Percentiles rank a stretch among this genome's conserved stretches.
Evolutionary conservation across 2,329 filamentous ascomycete genomes (phyloP).

Genomic region (Alternaria hordeiaustralica): DNA sequence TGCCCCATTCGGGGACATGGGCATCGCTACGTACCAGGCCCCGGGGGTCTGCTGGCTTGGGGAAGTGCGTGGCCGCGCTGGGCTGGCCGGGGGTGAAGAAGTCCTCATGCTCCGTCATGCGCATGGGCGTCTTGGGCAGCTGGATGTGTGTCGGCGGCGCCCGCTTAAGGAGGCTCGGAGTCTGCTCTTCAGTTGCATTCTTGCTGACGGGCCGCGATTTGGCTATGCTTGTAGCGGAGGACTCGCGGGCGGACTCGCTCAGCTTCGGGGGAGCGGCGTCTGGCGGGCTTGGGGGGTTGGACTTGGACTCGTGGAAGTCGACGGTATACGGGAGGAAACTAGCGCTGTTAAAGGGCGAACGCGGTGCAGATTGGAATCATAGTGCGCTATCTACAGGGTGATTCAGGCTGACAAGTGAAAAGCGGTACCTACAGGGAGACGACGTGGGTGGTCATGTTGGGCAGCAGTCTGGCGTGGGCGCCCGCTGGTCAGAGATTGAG

Average conservation of each 20-base stretch:
- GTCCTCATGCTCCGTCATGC: slow-evolving; percentile 48
- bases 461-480: slow-evolving; percentile 13
- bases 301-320: slow-evolving; percentile 69
- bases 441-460: slow-evolving; percentile 64
- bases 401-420: not conserved
- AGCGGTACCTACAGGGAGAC: slow-evolving; percentile 61
- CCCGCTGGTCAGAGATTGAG: slow-evolving; percentile 6
- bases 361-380: not conserved
- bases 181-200: slow-evolving; percentile 29
- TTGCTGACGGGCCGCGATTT: slow-evolving; percentile 5
- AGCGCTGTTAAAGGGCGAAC: slow-evolving; percentile 20
- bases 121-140: slow-evolving; percentile 52
- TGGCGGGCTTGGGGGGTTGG: slow-evolving; percentile 47
- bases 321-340: slow-evolving; percentile 94
- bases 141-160: slow-evolving; percentile 31
- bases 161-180: slow-evolving; percentile 51
- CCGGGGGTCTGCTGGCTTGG: slow-evolving; percentile 55
- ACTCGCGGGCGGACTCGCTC: slow-evolving; percentile 55
- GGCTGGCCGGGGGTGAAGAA: slow-evolving; percentile 54
- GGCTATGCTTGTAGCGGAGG: slow-evolving; percentile 49
- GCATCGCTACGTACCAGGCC: slow-evolving; percentile 74
- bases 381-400: not conserved
- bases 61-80: slow-evolving; percentile 62
- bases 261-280: slow-evolving; percentile 29
- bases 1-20: slow-evolving; percentile 78